These are phyloP conservation scores for Beauveria sp. DNA, from an alignment of 2,329 filamentous ascomycete species.

Conservation along the genomic window DNA sequence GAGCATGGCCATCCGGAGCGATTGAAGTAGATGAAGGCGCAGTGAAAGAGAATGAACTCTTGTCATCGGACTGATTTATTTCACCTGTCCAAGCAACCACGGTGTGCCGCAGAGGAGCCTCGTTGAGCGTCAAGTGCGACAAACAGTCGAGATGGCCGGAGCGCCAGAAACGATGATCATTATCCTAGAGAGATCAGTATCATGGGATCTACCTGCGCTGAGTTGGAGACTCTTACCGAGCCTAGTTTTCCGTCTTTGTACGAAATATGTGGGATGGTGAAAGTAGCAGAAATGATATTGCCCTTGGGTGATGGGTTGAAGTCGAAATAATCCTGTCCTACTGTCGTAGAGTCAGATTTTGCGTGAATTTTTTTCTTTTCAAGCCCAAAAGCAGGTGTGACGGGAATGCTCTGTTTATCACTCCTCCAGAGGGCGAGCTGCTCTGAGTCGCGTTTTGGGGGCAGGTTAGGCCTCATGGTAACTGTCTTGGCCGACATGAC, in stretches of 20 bases:
- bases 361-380: not conserved
- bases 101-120: conserved; percentile 81
- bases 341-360: not conserved
- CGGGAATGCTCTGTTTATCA: not conserved
- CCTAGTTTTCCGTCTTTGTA: conserved; percentile 49
- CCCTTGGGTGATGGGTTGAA: conserved; percentile 35
- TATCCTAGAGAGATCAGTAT: not conserved
- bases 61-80: conserved; percentile 40
- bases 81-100: conserved; percentile 94
- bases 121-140: conserved; percentile 73
- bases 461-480: not conserved
- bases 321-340: not conserved
- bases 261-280: conserved; percentile 52
- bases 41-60: not conserved
- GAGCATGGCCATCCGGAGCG: conserved; percentile 38
- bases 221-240: conserved; percentile 42
- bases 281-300: conserved; percentile 59
- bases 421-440: not conserved
- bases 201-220: not conserved
- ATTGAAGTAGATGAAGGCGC: conserved; percentile 28
- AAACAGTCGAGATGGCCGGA: conserved; percentile 91
- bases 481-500: not conserved
- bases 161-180: conserved; percentile 33
- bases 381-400: conserved; percentile 3
- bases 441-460: not conserved